Evolutionary conservation across 331 rosid genomes (phyloP), one percentile per base, ranked within the genome.

Genomic region (Pyracantha coccinea): DNA sequence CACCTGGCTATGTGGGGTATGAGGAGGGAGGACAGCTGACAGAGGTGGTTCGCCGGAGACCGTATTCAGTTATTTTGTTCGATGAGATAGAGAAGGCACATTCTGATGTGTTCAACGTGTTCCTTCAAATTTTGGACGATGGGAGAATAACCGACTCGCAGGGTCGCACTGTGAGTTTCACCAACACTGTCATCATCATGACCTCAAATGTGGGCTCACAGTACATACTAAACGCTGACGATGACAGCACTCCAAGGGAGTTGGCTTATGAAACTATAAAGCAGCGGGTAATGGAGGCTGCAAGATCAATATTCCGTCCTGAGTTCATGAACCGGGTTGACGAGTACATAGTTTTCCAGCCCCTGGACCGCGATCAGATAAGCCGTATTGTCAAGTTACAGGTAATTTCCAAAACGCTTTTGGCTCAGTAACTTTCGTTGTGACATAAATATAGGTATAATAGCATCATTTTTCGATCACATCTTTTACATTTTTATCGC

Each of bases 81-180:
- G 99, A 95, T 10, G 99, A 95, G 86, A 95, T 95, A 71, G 99
- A 95, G 85, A 95, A 95, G 88, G 96, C 99, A 14, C 97, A 95
- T 66, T 65, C 93, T 0, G 97, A 95, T 69, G 99, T 90, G 74
- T 95, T 95, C 78, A 95, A 92, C 76, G 96, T 92, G 47, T 90
- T 95, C 80, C 99, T 95, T 82, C 99, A 95, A 82, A 90, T 95
- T 75, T 83, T 95, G 67, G 99, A 95, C n/a, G 99, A 92, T 29
- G 99, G 99, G 19, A 85, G 97, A 77, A 91, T 95, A 52, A 92
- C 99, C 0, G 97, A 95, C 73, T 95, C 97, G 3, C 99, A 95
- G 73, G 99, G 99, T 38, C 93, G 96, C 31, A 92, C 96, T 0
- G 89, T 95, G 72, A 95, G 97, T 79, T 95, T 95, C 79, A 92